Evolutionary conservation across 208 protist species (phyloP).

Genomic region (Herpetomonas samuelpessoai): DNA sequence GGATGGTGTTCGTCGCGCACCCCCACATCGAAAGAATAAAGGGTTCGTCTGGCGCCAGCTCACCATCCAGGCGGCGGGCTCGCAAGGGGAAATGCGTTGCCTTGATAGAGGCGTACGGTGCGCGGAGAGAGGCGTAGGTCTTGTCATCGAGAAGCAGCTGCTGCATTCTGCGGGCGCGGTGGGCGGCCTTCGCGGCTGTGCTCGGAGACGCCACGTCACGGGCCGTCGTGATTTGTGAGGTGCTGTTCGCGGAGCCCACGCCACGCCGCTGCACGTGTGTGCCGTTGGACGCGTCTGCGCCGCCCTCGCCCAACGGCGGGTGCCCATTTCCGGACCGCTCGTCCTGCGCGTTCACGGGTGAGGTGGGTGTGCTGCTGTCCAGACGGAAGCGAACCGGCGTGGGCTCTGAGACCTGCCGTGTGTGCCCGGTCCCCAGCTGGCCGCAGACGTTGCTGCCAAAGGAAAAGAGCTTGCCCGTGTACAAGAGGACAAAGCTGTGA

Average conservation of each 20-base stretch:
- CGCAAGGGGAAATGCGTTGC: slow-evolving; percentile 68
- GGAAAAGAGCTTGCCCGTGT: slow-evolving; percentile 67
- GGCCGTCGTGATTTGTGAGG: no score
- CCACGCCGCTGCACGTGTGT: no score
- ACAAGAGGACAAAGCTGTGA: slow-evolving; percentile 78
- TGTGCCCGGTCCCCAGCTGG: slow-evolving; percentile 75
- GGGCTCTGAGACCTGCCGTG: slow-evolving; percentile 30
- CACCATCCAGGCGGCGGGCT: slow-evolving; percentile 54
- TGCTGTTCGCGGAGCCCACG: no score
- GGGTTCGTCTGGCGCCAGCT: slow-evolving; percentile 20
- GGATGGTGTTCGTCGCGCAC: slow-evolving; percentile 22
- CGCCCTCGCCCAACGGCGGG: slow-evolving; percentile 4
- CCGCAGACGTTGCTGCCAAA: slow-evolving; percentile 83
- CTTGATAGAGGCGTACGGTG: slow-evolving; percentile 57
- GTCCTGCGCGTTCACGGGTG: background rate
- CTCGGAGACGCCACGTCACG: background rate
- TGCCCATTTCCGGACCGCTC: no score
- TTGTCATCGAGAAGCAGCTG: slow-evolving; percentile 42
- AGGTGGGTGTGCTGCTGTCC: background rate
- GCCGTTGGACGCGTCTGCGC: background rate
- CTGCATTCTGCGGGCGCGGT: background rate
- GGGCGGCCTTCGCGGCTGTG: background rate
- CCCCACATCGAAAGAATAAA: slow-evolving; percentile 24
- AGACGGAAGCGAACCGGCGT: slow-evolving; percentile 28
- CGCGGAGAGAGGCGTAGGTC: slow-evolving; percentile 44